Evolutionary conservation across 768 basidiomycete species (phyloP).

Genomic region (Leucocoprinus birnbaumii): DNA sequence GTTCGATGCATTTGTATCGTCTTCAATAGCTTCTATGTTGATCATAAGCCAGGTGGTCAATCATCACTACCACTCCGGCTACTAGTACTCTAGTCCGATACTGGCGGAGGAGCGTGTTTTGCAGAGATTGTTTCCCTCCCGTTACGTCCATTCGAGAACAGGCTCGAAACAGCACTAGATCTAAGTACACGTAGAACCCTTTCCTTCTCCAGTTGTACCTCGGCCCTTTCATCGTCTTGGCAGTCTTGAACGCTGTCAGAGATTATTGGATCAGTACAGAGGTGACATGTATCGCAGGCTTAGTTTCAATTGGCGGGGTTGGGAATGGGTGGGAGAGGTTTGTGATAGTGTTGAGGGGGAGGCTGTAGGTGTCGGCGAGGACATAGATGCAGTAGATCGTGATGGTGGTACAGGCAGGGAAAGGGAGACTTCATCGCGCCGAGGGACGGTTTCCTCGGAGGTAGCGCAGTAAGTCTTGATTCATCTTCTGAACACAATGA

Average conservation of each 20-base stretch:
- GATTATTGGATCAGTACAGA: slow-evolving; percentile 72
- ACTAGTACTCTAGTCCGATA: slow-evolving; percentile 7
- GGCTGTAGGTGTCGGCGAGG: slow-evolving; percentile 15
- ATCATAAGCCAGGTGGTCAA: slow-evolving; percentile 24
- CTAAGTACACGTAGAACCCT: slow-evolving; percentile 73
- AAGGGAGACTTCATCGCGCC: slow-evolving; percentile 8
- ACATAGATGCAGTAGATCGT: slow-evolving; percentile 27
- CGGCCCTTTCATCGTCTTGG: slow-evolving; percentile 67
- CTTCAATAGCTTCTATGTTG: too few species aligned
- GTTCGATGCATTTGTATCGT: too few species aligned
- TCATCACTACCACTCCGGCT: neutral
- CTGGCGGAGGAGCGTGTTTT: neutral
- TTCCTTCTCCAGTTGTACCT: slow-evolving; percentile 66
- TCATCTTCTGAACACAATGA: slow-evolving; percentile 18
- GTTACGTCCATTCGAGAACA: slow-evolving; percentile 18
- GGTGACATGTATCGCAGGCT: slow-evolving; percentile 40
- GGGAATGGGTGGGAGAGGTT: slow-evolving; percentile 15
- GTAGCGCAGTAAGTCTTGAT: slow-evolving; percentile 40
- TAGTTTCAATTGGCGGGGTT: slow-evolving; percentile 15
- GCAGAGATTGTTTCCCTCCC: slow-evolving; percentile 6
- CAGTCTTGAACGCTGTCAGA: slow-evolving; percentile 70
- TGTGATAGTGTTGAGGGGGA: slow-evolving; percentile 8
- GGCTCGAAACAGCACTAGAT: slow-evolving; percentile 44
- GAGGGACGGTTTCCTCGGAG: slow-evolving; percentile 45
- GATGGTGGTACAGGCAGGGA: slow-evolving; percentile 39